Percentiles rank a stretch among this genome's conserved stretches.
These are phyloP conservation scores for Cladosporium austrohemisphaericum DNA, from an alignment of 2,329 filamentous ascomycete species.

Conservation along the genomic window DNA sequence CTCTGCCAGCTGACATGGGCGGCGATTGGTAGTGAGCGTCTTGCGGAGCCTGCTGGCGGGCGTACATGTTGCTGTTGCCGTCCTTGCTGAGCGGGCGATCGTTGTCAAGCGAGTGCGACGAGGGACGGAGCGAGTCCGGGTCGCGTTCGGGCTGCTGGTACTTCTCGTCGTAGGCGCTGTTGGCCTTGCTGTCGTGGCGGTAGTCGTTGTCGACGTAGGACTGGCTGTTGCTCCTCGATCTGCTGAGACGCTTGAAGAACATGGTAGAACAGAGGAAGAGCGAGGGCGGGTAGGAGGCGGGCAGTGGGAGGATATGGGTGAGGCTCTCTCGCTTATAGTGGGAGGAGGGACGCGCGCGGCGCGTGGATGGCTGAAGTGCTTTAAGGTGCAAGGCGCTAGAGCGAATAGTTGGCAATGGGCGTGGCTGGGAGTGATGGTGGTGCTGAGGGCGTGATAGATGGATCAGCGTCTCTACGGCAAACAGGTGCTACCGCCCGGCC, in stretches of 20 bases:
- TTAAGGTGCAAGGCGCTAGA: not conserved
- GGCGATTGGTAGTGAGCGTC: slow-evolving; percentile 30
- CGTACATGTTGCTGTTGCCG: slow-evolving; percentile 40
- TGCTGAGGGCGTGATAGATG: no score
- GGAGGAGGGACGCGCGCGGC: not conserved
- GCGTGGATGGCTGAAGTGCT: not conserved
- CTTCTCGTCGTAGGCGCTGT: slow-evolving; percentile 46
- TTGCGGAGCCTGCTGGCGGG: slow-evolving; percentile 41
- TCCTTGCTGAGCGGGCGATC: slow-evolving; percentile 26
- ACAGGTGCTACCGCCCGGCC: no score
- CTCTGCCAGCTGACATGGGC: slow-evolving; percentile 20
- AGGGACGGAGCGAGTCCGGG: slow-evolving; percentile 37
- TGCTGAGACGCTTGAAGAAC: slow-evolving; percentile 49
- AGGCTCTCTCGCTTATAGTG: not conserved
- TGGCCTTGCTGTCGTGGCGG: slow-evolving; percentile 39
- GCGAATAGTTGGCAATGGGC: not conserved
- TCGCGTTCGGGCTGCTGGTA: slow-evolving; percentile 23
- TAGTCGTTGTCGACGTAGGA: slow-evolving; percentile 48
- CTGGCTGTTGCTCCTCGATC: slow-evolving; percentile 46
- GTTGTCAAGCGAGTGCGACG: slow-evolving; percentile 34
- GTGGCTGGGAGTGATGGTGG: not conserved
- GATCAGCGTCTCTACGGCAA: no score
- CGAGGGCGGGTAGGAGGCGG: slow-evolving; percentile 13
- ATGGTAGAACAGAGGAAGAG: slow-evolving; percentile 29
- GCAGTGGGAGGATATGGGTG: not conserved